Evolutionary conservation across 2,329 filamentous ascomycete species (phyloP), one percentile per base, ranked within the genome.

Genomic region (Colletotrichum acutatum): DNA sequence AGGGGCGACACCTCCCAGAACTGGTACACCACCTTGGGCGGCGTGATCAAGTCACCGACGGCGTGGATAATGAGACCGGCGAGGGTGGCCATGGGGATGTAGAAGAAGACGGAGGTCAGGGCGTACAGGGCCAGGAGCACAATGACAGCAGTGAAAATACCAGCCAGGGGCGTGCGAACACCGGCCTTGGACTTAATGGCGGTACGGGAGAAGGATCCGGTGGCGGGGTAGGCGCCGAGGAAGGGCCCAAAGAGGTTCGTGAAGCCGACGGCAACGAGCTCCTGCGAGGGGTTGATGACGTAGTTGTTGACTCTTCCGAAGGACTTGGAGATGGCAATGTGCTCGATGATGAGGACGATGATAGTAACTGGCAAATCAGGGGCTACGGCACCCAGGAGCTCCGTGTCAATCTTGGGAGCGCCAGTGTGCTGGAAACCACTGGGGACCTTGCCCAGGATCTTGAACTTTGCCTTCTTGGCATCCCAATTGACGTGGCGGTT

Each of bases 161-260:
- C 93, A 34, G 92, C 94, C 52, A 96, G 86, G 0, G 94, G 94
- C 0, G 93, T 96, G 53, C 92, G 90, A 4, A 95, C 94, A 75
- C 94, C 94, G 64, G 94, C 93, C 82, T 96, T 96, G 4, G 93
- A 94, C 78, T 96, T 93, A 79, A 97, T 95, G 52, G 94, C 94
- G 1, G 94, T 96, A 19, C 94, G 90, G 14, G 85, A 85, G 77
- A 89, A 89, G 0, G 86, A 88, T 2, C 84, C 83, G 0, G 84
- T 85, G 74, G 83, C 84, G 9, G 83, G 80, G 60, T 85, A 86
- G 3, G 83, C 84, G 5, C 93, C 93, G 2, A 95, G 83, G 82
- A 95, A 95, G 2, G 93, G 93, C 7, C 92, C 93, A 3, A 95
- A 86, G 4, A 95, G 82, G 76, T 96, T 96, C 37, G 90, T 90